Evolutionary conservation across 306 rosid species (phyloP), one percentile per base, ranked within the genome.

Genomic region (Benincasa hispida): DNA sequence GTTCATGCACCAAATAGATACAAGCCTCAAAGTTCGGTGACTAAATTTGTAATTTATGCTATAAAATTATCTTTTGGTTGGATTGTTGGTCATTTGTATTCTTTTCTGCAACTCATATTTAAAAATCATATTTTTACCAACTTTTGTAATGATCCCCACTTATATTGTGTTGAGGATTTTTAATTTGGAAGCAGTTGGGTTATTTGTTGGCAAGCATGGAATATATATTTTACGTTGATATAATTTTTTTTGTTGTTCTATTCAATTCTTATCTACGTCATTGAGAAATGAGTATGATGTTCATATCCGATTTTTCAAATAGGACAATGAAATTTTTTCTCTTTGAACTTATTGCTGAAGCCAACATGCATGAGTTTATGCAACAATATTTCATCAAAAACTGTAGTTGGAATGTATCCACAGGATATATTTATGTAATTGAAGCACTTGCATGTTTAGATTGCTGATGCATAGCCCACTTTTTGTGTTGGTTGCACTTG

Each of bases 401-500:
- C 15, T 69, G 24, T 45, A 70, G 24, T 72, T 18, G 42, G 35
- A 48, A 72, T 27, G 9, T 48, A 39, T 47, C 19, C 35, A 72
- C 32, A 27, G 17, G 59, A 48, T 48, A 8, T 39, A 48, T 70
- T n/a, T 17, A 70, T 3, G 55, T 47, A n/a, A 34, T 72, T 50
- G 76, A 50, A 27, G 15, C 55, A 28, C 41, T 28, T 8, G 59
- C 41, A 72, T 50, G 18, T 72, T 22, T 72, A 27, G 42, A 9
- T 70, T 47, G 57, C 56, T 6, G 37, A 69, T 22, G 56, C 51
- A 45, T 25, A 69, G 21, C 55, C 55, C 15, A 27, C 24, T 17
- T 72, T 47, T 72, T 5, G 17, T 28, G 63, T 79, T 80, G 63
- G 62, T 24, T 76, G 79, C 59, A 25, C 47, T 45, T 77, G 24